Conservation (phyloP, 2,329 filamentous ascomycete species). For the Chrysoporthe puriensis region DNA sequence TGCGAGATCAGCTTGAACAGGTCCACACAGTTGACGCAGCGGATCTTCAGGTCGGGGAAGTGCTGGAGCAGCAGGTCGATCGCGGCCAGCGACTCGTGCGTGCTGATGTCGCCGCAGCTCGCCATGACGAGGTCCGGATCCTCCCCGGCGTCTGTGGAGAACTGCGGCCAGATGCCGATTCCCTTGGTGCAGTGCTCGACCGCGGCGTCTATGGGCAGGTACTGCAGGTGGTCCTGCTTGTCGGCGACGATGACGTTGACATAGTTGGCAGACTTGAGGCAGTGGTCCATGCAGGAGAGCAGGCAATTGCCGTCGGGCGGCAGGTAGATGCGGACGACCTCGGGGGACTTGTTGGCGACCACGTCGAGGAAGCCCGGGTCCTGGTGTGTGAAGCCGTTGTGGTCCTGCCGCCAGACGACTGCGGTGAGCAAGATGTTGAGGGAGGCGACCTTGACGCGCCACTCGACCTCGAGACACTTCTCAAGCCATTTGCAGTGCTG, state of each 20-base stretch:
- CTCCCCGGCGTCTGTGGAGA: constrained; percentile 68
- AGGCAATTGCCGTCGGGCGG: constrained; percentile 80
- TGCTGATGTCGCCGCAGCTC: constrained; percentile 74
- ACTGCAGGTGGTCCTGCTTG: constrained; percentile 80
- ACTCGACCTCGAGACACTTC: constrained; percentile 78
- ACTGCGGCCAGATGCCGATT: constrained; percentile 77
- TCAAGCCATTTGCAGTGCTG: constrained; percentile 83
- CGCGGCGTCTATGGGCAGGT: constrained; percentile 72
- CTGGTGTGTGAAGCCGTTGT: constrained; percentile 84
- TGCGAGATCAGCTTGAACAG: constrained; percentile 78
- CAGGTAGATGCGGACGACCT: constrained; percentile 80
- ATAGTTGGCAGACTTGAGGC: constrained; percentile 73
- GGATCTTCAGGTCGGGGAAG: constrained; percentile 73
- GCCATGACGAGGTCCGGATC: constrained; percentile 80
- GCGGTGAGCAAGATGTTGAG: constrained; percentile 80
- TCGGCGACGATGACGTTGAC: constrained; percentile 82
- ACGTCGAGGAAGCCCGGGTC: constrained; percentile 81
- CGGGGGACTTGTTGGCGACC: constrained; percentile 77
- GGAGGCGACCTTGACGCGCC: constrained; percentile 73
- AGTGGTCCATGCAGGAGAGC: constrained; percentile 76
- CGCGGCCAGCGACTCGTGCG: constrained; percentile 74
- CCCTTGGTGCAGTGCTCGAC: constrained; percentile 79
- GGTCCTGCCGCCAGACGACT: constrained; percentile 81
- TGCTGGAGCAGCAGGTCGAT: constrained; percentile 73
- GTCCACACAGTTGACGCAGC: constrained; percentile 80